These are phyloP conservation scores for Aureobasidium sp. DNA, from an alignment of 2,329 filamentous ascomycete genomes.

Conservation along the genomic window DNA sequence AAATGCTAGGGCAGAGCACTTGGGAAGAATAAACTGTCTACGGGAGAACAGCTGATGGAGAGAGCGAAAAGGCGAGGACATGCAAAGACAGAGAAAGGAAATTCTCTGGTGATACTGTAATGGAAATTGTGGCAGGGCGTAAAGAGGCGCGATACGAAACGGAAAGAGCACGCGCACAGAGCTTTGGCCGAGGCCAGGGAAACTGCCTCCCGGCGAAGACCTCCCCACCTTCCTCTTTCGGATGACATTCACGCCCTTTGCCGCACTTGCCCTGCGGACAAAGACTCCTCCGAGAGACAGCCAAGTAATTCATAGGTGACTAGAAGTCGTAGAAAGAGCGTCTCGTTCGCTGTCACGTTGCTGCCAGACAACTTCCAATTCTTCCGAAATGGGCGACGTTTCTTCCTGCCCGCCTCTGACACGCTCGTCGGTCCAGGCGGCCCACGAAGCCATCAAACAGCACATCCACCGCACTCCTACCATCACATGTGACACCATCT, in stretches of 20 bases:
- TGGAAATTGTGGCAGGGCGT: background rate
- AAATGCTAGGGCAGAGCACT: background rate
- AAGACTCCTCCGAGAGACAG: background rate
- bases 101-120: slow-evolving; percentile 1
- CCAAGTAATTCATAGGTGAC: background rate
- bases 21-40: background rate
- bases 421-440: slow-evolving; percentile 62
- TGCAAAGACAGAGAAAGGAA: background rate
- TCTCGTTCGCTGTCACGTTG: background rate
- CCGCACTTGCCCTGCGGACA: background rate
- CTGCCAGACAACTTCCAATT: background rate
- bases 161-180: background rate
- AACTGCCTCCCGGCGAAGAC: background rate
- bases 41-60: background rate
- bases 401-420: slow-evolving; percentile 56
- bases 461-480: slow-evolving; percentile 81
- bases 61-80: background rate
- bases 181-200: background rate
- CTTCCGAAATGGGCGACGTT: slow-evolving; percentile 37
- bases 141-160: slow-evolving; percentile 6
- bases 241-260: background rate
- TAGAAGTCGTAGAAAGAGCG: background rate
- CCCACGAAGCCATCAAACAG: slow-evolving; percentile 64
- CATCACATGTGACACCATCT: slow-evolving; percentile 69
- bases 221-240: slow-evolving; percentile 12